phyloP scores from a whole-genome alignment of 208 protist species.

The Phytomonas sp. region DNA sequence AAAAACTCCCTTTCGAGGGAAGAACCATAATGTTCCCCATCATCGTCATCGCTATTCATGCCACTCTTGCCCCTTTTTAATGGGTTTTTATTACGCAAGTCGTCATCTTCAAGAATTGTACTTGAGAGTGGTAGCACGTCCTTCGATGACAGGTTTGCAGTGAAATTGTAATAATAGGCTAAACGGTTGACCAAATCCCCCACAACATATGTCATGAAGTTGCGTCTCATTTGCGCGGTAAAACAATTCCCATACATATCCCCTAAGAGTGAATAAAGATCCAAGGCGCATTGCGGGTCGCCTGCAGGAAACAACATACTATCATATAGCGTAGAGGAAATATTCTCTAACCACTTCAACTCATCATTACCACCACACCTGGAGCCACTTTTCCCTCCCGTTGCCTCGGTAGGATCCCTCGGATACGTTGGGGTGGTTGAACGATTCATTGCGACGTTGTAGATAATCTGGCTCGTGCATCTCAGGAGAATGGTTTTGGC shows the following conservation, averaged over 20 bases:
- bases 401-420: background rate
- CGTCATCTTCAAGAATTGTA: background rate
- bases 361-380: background rate
- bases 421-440: background rate
- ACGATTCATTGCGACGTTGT: background rate
- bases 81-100: background rate
- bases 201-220: constrained; percentile 4
- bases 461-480: background rate
- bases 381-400: background rate
- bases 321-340: constrained; percentile 27
- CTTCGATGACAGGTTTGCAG: background rate
- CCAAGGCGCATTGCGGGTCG: constrained; percentile 31
- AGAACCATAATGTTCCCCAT: background rate
- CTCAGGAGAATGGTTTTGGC: background rate
- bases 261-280: constrained; percentile 13
- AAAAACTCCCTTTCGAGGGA: constrained; percentile 15
- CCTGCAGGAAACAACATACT: constrained; percentile 52
- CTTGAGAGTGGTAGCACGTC: background rate
- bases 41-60: background rate
- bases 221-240: background rate
- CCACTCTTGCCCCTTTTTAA: background rate
- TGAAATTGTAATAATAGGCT: constrained; percentile 9
- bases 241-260: background rate
- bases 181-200: constrained; percentile 3
- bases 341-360: background rate